Evolutionary conservation across 2,329 filamentous ascomycete genomes (phyloP).

Genomic region (Phyllosticta capitalensis): DNA sequence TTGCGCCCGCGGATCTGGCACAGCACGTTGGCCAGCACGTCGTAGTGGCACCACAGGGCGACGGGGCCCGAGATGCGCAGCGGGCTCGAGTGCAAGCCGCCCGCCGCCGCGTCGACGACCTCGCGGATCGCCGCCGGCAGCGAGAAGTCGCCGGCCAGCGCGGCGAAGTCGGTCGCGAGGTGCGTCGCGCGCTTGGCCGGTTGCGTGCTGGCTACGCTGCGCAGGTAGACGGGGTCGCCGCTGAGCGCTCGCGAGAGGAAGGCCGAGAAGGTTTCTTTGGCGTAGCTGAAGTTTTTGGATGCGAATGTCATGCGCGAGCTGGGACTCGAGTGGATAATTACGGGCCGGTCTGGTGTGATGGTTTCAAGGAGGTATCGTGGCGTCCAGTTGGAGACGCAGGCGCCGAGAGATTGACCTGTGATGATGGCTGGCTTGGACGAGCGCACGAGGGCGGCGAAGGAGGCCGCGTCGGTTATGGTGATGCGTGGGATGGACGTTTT

Average conservation of each 20-base stretch:
- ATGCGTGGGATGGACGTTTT: constrained; percentile 41
- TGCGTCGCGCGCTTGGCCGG: constrained; percentile 62
- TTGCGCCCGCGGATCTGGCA: constrained; percentile 70
- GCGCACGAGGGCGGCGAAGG: constrained; percentile 53
- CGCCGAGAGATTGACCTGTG: constrained; percentile 54
- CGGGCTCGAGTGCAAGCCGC: constrained; percentile 68
- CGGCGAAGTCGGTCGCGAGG: constrained; percentile 61
- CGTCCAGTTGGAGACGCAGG: constrained; percentile 59
- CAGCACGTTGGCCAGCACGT: constrained; percentile 82
- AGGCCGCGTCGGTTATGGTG: constrained; percentile 40
- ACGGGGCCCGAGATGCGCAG: constrained; percentile 70
- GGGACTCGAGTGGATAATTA: constrained; percentile 64
- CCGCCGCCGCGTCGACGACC: constrained; percentile 31
- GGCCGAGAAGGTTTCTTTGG: constrained; percentile 54
- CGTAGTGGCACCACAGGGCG: constrained; percentile 86
- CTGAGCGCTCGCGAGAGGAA: constrained; percentile 48
- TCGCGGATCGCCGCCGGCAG: constrained; percentile 53
- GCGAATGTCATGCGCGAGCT: constrained; percentile 67
- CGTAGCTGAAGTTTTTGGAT: constrained; percentile 72
- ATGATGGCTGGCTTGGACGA: constrained; percentile 56
- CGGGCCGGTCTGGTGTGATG: constrained; percentile 35
- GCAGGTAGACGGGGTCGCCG: constrained; percentile 64
- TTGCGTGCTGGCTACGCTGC: constrained; percentile 60
- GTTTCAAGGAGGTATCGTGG: constrained; percentile 54
- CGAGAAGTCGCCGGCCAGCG: constrained; percentile 57